Evolutionary conservation across 257 asterid genomes (phyloP).

Genomic region (Solanum etuberosum): DNA sequence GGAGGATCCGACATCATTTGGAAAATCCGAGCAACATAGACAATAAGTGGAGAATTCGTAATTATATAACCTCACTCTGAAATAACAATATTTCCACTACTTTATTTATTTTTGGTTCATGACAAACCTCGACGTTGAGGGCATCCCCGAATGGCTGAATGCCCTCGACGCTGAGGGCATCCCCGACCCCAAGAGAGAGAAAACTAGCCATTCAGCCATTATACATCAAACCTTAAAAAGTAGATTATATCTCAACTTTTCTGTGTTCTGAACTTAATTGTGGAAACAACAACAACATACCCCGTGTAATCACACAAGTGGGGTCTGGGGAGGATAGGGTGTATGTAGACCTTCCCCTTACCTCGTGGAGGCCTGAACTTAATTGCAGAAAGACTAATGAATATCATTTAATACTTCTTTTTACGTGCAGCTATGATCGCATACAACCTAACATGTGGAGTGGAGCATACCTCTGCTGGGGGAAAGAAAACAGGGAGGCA

Average conservation of each 20-base stretch:
- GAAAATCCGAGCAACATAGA: background rate
- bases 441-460: conserved; percentile 92
- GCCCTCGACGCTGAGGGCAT: too few relatives aligned
- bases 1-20: background rate
- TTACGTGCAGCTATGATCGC: conserved; percentile 69
- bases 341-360: background rate
- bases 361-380: background rate
- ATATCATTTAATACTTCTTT: background rate
- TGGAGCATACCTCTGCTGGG: conserved; percentile 97
- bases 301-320: background rate
- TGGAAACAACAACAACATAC: background rate
- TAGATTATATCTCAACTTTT: background rate
- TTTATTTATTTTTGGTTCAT: background rate
- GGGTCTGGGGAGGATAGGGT: background rate
- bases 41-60: background rate
- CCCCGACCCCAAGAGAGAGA: too few relatives aligned
- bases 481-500: conserved; percentile 81
- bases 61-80: background rate
- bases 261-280: background rate
- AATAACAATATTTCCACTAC: background rate
- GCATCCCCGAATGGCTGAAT: too few relatives aligned
- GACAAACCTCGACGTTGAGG: background rate
- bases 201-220: too few relatives aligned
- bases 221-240: background rate
- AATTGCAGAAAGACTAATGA: background rate